Evolutionary conservation across 2,329 filamentous ascomycete genomes (phyloP), one percentile per base, ranked within the genome.

Genomic region (Sporothrix brunneoviolacea): DNA sequence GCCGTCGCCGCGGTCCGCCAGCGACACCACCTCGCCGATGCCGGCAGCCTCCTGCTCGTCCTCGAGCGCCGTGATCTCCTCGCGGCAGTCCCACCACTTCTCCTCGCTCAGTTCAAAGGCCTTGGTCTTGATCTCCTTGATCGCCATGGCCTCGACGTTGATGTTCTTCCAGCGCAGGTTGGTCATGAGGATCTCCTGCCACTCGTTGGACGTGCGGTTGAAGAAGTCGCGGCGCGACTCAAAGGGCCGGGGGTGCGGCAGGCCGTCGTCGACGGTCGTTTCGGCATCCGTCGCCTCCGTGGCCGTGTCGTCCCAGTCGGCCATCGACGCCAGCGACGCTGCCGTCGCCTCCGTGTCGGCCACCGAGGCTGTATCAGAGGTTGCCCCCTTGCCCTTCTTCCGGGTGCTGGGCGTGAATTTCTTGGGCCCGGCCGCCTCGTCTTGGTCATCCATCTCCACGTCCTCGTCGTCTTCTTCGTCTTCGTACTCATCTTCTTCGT

Each of bases 11-110:
- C 82, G 82, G 59, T 95, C 89, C 44, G 84, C 83, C 62, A 97
- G 72, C 62, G 84, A 93, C 49, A 97, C 88, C 38, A 97, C 88
- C 71, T 97, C 93, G 15, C 90, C 88, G 66, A 97, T 96, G 9
- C 93, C 91, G 30, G 90, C 88, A 43, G 87, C 91, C 68, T 96
- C 91, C 71, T 97, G 90, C 71, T 96, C 91, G 68, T 96, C 91
- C 69, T 98, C 93, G 62, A 97, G 68, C 7, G 82, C 86, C 48
- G 84, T 86, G 58, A 98, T 87, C 70, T 97, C 91, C 71, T 98
- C 93, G 60, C 93, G 80, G 64, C 86, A 90, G 73, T 96, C 93
- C 93, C 93, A 98, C 93, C 93, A 98, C 67, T 95, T 95, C 70
- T 91, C 87, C 68, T 98, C 93, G 36, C 91, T 91, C 57, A 89